Conservation (phyloP, 2,329 filamentous ascomycete species). For the Periconia macrospinosa region DNA sequence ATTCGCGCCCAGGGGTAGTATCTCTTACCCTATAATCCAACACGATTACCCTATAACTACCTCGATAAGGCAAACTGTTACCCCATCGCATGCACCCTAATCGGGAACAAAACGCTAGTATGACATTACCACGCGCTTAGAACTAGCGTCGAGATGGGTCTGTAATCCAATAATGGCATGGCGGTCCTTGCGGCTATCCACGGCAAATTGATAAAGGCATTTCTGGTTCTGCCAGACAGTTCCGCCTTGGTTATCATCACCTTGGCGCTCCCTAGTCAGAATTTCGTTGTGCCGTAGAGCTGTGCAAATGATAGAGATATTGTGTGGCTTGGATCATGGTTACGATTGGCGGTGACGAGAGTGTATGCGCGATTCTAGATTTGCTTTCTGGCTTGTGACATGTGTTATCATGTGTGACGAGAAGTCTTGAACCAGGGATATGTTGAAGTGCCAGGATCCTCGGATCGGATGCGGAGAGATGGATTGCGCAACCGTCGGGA, state of each 20-base stretch:
- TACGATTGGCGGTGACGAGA: not conserved
- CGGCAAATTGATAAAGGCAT: constrained; percentile 16
- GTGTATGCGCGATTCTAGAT: not conserved
- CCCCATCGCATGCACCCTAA: not conserved
- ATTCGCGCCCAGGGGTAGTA: constrained; percentile 15
- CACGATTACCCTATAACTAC: constrained; percentile 38
- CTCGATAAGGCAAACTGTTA: constrained; percentile 26
- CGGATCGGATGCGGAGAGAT: not conserved
- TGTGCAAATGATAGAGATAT: not conserved
- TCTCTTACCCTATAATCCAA: constrained; percentile 40
- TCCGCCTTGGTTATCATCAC: constrained; percentile 14
- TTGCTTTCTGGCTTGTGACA: not conserved
- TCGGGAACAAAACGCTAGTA: constrained; percentile 12
- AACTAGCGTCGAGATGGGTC: constrained; percentile 6
- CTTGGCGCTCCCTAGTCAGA: constrained; percentile 1
- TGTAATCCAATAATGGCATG: constrained; percentile 22
- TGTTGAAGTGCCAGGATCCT: not conserved
- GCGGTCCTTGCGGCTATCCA: constrained; percentile 36
- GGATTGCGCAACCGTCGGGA: not conserved
- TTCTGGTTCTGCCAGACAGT: constrained; percentile 24
- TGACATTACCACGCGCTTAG: constrained; percentile 25
- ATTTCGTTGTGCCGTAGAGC: not conserved
- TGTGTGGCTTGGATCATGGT: not conserved
- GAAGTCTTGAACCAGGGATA: not conserved
- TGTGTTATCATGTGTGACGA: not conserved